A percentile compares a stretch with the other conserved stretches of the same genome.
phyloP scores from a whole-genome alignment of 2,329 filamentous ascomycete species.

The Emericellopsis cladophorae region DNA sequence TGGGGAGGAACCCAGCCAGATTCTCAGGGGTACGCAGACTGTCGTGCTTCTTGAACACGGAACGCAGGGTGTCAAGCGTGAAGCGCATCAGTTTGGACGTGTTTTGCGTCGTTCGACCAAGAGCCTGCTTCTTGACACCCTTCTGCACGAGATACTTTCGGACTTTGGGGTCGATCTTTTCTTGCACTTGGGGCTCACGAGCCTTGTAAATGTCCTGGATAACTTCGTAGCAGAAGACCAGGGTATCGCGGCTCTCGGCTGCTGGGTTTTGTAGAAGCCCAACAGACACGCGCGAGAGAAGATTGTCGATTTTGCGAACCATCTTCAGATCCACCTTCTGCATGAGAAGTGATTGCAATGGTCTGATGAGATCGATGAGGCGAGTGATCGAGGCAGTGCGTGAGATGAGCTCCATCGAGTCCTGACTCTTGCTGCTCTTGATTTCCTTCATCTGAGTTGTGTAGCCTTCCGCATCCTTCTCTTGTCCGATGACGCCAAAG shows the following conservation, averaged over 20 bases:
- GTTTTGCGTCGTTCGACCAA: slow-evolving; percentile 63
- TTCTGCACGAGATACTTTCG: slow-evolving; percentile 72
- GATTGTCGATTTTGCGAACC: slow-evolving; percentile 80
- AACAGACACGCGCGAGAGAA: slow-evolving; percentile 70
- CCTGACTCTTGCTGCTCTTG: slow-evolving; percentile 95
- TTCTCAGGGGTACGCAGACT: slow-evolving; percentile 68
- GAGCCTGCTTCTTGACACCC: slow-evolving; percentile 61
- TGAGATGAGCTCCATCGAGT: slow-evolving; percentile 89
- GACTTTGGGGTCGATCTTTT: slow-evolving; percentile 48
- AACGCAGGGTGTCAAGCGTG: slow-evolving; percentile 73
- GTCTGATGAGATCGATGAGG: slow-evolving; percentile 63
- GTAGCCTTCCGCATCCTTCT: slow-evolving; percentile 96
- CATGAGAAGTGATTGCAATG: slow-evolving; percentile 64
- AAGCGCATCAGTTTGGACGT: slow-evolving; percentile 83
- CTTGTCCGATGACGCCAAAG: slow-evolving; percentile 82
- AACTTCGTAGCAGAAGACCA: slow-evolving; percentile 93
- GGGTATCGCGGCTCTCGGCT: slow-evolving; percentile 64
- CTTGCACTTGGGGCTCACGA: slow-evolving; percentile 34
- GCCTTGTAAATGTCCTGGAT: slow-evolving; percentile 75
- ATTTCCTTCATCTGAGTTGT: slow-evolving; percentile 94
- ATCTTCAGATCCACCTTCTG: slow-evolving; percentile 77
- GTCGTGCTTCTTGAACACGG: slow-evolving; percentile 77
- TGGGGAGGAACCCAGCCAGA: slow-evolving; percentile 72
- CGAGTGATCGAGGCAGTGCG: slow-evolving; percentile 65
- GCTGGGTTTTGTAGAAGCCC: slow-evolving; percentile 75